These are phyloP conservation scores for Ceratopteris richardii DNA, from an alignment of 75 land plant genomes.

Conservation along the genomic window DNA sequence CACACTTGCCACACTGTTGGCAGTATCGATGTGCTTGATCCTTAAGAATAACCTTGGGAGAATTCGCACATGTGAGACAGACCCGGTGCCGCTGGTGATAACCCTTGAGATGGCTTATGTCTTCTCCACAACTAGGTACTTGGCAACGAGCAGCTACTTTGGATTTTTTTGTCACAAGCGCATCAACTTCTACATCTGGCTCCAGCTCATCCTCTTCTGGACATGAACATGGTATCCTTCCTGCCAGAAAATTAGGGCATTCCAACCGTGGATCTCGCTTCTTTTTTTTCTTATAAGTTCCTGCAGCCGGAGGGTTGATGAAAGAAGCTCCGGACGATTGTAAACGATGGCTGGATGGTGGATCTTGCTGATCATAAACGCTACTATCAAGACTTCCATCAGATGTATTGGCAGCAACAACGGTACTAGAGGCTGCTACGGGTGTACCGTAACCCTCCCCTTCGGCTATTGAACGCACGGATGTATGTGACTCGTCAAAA, in stretches of 20 bases:
- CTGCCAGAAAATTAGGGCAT: conserved; percentile 83
- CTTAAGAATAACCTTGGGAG: conserved; percentile 49
- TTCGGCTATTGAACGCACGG: background rate
- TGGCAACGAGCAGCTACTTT: conserved; percentile 53
- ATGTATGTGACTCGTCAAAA: background rate
- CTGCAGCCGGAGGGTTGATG: background rate
- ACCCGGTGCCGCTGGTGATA: conserved; percentile 90
- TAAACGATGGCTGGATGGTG: background rate
- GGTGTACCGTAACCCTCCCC: background rate
- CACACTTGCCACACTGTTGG: conserved; percentile 99
- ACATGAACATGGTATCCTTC: conserved; percentile 90
- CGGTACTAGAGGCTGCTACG: too few species aligned
- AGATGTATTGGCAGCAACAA: background rate
- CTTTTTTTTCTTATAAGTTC: conserved; percentile 17
- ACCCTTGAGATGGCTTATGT: conserved; percentile 77
- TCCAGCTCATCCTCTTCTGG: conserved; percentile 70
- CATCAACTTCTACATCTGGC: conserved; percentile 14
- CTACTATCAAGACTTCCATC: background rate
- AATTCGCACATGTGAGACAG: conserved; percentile 74
- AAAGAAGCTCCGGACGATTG: background rate
- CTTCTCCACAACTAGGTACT: conserved; percentile 75
- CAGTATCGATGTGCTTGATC: conserved; percentile 71
- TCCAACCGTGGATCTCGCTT: conserved; percentile 77
- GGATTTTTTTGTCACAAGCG: conserved; percentile 34
- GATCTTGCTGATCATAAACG: background rate